Conservation (phyloP, 2,329 filamentous ascomycete genomes). For the Neobulgaria alba region DNA sequence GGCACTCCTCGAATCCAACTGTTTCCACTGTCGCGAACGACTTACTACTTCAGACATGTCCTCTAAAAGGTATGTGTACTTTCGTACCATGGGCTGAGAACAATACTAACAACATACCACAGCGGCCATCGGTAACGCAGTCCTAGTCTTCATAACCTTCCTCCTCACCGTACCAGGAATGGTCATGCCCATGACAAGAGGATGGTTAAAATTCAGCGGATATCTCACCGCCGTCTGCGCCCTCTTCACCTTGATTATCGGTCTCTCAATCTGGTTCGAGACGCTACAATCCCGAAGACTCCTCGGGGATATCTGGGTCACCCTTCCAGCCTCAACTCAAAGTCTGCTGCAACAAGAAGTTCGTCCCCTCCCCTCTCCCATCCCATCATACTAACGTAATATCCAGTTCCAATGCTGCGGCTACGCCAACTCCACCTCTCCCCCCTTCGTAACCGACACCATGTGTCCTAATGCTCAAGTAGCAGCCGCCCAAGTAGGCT, state of each 20-base stretch:
- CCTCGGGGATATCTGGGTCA: constrained; percentile 52
- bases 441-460: constrained; percentile 60
- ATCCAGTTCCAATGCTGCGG: constrained; percentile 71
- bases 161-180: constrained; percentile 62
- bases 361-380: constrained; percentile 21
- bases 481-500: constrained; percentile 62
- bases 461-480: constrained; percentile 62
- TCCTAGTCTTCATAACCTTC: constrained; percentile 64
- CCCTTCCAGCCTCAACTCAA: constrained; percentile 49
- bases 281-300: constrained; percentile 60
- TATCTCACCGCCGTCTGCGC: constrained; percentile 54
- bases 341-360: constrained; percentile 64
- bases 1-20: constrained; percentile 34
- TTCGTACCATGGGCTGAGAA: not conserved
- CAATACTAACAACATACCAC: constrained; percentile 17
- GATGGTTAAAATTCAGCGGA: constrained; percentile 62
- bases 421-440: constrained; percentile 63
- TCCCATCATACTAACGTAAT: constrained; percentile 9
- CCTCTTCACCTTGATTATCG: constrained; percentile 57
- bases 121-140: constrained; percentile 65
- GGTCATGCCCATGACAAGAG: constrained; percentile 53
- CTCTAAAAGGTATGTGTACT: constrained; percentile 39
- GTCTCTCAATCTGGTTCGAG: constrained; percentile 62
- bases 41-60: constrained; percentile 42
- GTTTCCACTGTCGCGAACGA: constrained; percentile 41